phyloP scores from a whole-genome alignment of 495 filamentous ascomycete genomes.

The Aspergillus heteromorphus region DNA sequence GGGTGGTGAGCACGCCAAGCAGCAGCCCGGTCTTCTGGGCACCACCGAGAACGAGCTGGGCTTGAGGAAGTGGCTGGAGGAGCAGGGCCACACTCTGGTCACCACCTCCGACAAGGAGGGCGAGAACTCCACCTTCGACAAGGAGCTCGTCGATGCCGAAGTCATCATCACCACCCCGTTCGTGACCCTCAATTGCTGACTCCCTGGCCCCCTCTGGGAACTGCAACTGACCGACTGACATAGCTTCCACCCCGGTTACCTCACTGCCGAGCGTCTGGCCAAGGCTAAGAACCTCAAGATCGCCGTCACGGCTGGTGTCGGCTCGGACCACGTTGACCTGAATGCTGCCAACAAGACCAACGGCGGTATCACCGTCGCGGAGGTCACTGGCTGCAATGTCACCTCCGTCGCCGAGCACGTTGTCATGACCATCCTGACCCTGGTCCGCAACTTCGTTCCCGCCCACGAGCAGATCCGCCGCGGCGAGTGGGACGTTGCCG shows the following conservation, averaged over 20 bases:
- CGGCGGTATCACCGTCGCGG: constrained; percentile 92
- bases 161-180: constrained; percentile 99
- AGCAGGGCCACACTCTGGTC: constrained; percentile 88
- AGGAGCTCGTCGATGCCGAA: constrained; percentile 93
- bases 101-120: constrained; percentile 98
- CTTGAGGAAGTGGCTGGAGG: constrained; percentile 92
- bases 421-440: constrained; percentile 93
- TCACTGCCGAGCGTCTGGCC: constrained; percentile 90
- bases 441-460: constrained; percentile 97
- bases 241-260: constrained; percentile 98
- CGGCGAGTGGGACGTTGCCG: constrained; percentile 94
- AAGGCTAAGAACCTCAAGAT: constrained; percentile 99
- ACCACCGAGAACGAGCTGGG: constrained; percentile 98
- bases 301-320: constrained; percentile 93
- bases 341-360: constrained; percentile 98
- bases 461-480: constrained; percentile 87
- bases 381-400: constrained; percentile 92
- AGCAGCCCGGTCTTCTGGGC: constrained; percentile 83
- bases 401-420: constrained; percentile 93
- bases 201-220: not conserved
- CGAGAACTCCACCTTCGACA: constrained; percentile 86
- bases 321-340: constrained; percentile 96
- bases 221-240: constrained; percentile 17
- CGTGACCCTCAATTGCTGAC: constrained; percentile 22
- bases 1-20: constrained; percentile 62